Conservation (phyloP, 2,329 filamentous ascomycete species). For the Trichocomaceae sp. region DNA sequence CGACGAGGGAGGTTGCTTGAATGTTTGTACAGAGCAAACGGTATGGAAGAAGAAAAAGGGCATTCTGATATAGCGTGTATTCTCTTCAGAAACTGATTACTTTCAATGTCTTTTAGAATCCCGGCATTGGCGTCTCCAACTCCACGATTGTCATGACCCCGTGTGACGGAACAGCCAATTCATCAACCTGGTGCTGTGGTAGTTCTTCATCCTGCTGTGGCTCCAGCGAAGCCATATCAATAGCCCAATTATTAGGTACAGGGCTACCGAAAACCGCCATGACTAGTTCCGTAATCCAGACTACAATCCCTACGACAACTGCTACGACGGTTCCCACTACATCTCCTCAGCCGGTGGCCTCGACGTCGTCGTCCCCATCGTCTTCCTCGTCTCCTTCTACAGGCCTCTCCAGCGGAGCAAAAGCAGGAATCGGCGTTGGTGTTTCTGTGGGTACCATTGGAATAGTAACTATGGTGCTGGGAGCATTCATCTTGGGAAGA, state of each 20-base stretch:
- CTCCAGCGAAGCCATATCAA: neutral
- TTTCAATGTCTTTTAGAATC: slow-evolving; percentile 2
- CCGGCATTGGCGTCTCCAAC: neutral
- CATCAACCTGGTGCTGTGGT: slow-evolving; percentile 5
- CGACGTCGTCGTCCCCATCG: neutral
- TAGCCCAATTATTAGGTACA: neutral
- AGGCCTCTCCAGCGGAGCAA: neutral
- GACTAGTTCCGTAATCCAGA: neutral
- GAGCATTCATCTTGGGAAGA: neutral
- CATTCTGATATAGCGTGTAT: no score
- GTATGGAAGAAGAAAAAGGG: neutral
- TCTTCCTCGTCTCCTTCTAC: neutral
- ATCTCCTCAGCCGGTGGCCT: neutral
- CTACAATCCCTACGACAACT: neutral
- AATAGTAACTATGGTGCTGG: neutral
- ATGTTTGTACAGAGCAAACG: slow-evolving; percentile 2
- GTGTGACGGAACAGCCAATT: slow-evolving; percentile 7
- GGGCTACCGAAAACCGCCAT: neutral
- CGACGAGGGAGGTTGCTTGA: neutral
- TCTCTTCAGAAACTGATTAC: no score
- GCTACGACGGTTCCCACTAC: neutral
- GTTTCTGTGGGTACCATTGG: neutral
- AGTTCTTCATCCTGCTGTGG: neutral
- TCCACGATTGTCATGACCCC: neutral
- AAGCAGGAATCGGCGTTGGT: neutral